Evolutionary conservation across 2,329 filamentous ascomycete genomes (phyloP).

Genomic region (Aspergillus novoparasiticus): DNA sequence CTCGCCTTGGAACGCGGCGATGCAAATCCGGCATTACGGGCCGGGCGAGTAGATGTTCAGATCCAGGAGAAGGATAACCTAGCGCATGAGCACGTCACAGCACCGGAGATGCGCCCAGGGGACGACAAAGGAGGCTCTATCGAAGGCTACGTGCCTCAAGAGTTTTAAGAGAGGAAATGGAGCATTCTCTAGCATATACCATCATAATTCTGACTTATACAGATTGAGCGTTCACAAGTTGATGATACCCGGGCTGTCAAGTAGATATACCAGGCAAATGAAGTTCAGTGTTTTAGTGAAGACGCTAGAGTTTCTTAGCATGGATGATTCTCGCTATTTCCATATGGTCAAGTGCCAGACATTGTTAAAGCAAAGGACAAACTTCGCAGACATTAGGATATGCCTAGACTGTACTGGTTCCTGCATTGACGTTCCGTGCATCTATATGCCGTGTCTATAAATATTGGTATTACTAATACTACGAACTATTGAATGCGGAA

Average conservation of each 20-base stretch:
- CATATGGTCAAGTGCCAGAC: neutral
- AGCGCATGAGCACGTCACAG: constrained; percentile 19
- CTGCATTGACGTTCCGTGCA: too few relatives aligned
- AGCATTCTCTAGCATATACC: neutral
- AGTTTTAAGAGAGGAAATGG: constrained; percentile 9
- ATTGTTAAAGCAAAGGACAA: neutral
- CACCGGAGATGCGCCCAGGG: constrained; percentile 37
- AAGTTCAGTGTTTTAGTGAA: neutral
- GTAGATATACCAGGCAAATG: neutral
- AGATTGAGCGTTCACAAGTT: constrained; percentile 4
- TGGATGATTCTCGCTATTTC: neutral
- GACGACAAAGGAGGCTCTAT: constrained; percentile 43
- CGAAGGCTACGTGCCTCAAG: constrained; percentile 44
- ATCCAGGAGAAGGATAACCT: constrained; percentile 36
- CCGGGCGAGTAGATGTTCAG: constrained; percentile 35
- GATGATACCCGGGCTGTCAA: constrained; percentile 17
- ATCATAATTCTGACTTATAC: neutral
- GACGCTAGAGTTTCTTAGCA: neutral
- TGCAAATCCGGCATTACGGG: constrained; percentile 25
- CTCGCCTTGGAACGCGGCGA: constrained; percentile 42
- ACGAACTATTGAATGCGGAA: neutral
- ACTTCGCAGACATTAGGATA: neutral
- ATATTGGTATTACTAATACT: neutral
- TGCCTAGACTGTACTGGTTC: too few relatives aligned
- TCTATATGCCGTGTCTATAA: neutral